Conservation (phyloP, 345 rosid species). For the Raphanus sativus region DNA sequence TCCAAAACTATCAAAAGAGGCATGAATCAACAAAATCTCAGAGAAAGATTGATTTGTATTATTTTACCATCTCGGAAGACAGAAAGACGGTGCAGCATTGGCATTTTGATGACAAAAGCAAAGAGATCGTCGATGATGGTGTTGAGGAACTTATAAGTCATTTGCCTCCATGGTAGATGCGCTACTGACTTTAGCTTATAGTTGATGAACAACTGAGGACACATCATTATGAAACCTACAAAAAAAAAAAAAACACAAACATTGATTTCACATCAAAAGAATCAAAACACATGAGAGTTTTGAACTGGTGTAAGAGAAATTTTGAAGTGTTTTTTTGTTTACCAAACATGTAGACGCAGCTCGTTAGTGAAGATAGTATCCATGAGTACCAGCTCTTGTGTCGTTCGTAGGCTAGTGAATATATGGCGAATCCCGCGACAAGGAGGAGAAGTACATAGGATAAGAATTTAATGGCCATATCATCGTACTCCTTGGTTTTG, state of each 20-base stretch:
- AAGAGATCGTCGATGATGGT: conserved; percentile 97
- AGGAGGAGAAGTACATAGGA: conserved; percentile 91
- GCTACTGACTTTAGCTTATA: conserved; percentile 96
- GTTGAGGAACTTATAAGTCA: conserved; percentile 97
- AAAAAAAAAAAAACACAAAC: neutral
- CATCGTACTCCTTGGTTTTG: conserved; percentile 98
- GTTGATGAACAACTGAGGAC: conserved; percentile 96
- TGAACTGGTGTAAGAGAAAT: too few relatives aligned
- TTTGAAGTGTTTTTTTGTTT: conserved; percentile 23
- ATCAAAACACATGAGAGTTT: conserved; percentile 12
- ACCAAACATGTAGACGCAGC: conserved; percentile 99
- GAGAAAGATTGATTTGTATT: conserved; percentile 14
- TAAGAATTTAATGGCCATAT: conserved; percentile 91
- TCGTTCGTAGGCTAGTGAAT: conserved; percentile 90
- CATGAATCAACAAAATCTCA: conserved; percentile 9
- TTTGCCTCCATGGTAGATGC: conserved; percentile 98
- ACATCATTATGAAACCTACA: conserved; percentile 98
- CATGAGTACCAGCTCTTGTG: conserved; percentile 99
- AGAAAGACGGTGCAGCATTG: conserved; percentile 84
- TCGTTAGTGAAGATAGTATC: conserved; percentile 94
- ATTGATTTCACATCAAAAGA: neutral
- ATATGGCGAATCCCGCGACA: conserved; percentile 68
- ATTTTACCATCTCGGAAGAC: conserved; percentile 92
- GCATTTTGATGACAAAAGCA: conserved; percentile 99
- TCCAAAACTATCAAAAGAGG: neutral